Percentiles rank a stretch among this genome's conserved stretches.
These are phyloP conservation scores for Phytophthora syringae DNA, from an alignment of 352 stramenopile genomes.

Conservation along the genomic window DNA sequence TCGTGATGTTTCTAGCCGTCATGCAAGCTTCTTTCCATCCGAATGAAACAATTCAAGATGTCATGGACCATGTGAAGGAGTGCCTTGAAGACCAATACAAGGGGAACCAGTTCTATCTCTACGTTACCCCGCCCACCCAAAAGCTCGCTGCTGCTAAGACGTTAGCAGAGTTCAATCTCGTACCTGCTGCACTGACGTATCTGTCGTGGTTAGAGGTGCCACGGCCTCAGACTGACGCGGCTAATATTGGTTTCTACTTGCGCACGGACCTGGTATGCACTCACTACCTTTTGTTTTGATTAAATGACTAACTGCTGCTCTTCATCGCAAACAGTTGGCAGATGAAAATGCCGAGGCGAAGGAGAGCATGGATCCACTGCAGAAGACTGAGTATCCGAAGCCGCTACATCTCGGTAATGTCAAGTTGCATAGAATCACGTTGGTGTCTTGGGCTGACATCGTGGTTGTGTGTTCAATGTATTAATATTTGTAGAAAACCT, in stretches of 20 bases:
- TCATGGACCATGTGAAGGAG: slow-evolving; percentile 68
- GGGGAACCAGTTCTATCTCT: slow-evolving; percentile 68
- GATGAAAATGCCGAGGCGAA: slow-evolving; percentile 50
- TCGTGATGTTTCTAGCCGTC: slow-evolving; percentile 47
- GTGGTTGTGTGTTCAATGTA: not conserved
- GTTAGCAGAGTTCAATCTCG: slow-evolving; percentile 70
- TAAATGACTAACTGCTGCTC: slow-evolving; percentile 8
- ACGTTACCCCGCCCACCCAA: slow-evolving; percentile 78
- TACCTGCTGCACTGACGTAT: slow-evolving; percentile 80
- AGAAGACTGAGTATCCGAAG: slow-evolving; percentile 51
- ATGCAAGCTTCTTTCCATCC: slow-evolving; percentile 87
- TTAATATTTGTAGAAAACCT: slow-evolving; percentile 34
- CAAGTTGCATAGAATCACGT: no score
- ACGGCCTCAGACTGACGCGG: slow-evolving; percentile 21
- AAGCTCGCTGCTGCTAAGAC: slow-evolving; percentile 65
- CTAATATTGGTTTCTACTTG: slow-evolving; percentile 59
- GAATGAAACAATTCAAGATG: slow-evolving; percentile 76
- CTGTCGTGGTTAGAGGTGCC: slow-evolving; percentile 68
- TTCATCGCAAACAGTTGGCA: slow-evolving; percentile 33
- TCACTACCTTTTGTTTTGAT: not conserved
- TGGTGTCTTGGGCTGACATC: slow-evolving; percentile 13
- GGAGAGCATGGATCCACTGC: slow-evolving; percentile 31
- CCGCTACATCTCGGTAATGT: slow-evolving; percentile 55
- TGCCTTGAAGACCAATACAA: slow-evolving; percentile 43
- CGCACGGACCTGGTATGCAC: slow-evolving; percentile 58